Evolutionary conservation across 495 filamentous ascomycete species (phyloP), one percentile per base, ranked within the genome.

Genomic region (Immersiella caudata): DNA sequence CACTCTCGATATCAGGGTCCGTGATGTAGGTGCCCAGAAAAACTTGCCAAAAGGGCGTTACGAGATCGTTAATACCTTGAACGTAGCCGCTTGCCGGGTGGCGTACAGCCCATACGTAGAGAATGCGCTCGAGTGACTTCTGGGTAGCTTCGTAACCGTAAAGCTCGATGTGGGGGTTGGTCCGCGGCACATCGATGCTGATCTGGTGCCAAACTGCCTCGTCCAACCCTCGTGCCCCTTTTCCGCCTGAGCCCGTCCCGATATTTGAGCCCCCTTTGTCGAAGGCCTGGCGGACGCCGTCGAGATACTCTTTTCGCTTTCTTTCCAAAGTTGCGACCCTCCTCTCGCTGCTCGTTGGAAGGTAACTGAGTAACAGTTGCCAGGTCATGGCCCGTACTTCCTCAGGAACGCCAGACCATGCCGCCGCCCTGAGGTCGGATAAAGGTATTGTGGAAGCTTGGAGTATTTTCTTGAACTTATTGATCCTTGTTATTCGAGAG

Each of bases 121-220:
- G 83, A 64, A 99, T 98, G 33, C 94, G 86, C 76, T 98, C 95
- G 25, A 99, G 78, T 8, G 92, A 97, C 49, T 93, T 87, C 70
- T 99, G 95, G 0, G 95, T 98, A 20, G 94, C 93, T 78, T 98
- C 96, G 76, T 96, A 99, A 64, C 91, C 85, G 76, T 99, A 99
- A 0, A 99, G 84, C 67, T 93, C 89, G 55, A 99, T 88, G 79
- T 98, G 96, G 25, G 95, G 95, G 75, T 96, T 97, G 11, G 95
- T 99, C 52, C 95, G 90, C 8, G 95, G 95, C 22, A 99, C 96
- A 76, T 99, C 95, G 73, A 99, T 99, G 70, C 92, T 96, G 76
- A 99, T 97, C 71, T 99, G 95, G 77, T 99, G 95, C 95, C 95
- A 99, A 60, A 99, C 88, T 24, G 91, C 89, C 79, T 99, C 94